Evolutionary conservation across 2,329 filamentous ascomycete species (phyloP), one percentile per base, ranked within the genome.

Genomic region (Dothiorella sarmentorum): DNA sequence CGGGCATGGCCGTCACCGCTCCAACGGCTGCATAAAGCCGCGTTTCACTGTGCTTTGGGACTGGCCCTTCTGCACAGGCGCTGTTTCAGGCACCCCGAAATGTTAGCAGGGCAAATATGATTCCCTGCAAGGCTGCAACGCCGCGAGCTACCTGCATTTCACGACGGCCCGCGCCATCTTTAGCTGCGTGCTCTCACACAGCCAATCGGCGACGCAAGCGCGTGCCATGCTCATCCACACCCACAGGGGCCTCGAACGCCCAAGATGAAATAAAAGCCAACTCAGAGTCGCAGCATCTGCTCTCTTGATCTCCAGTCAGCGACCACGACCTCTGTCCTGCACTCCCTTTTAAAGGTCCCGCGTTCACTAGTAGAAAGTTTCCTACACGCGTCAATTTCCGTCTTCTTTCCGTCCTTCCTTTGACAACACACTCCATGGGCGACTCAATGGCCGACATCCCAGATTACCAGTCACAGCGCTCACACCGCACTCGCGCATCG

Each of bases 341-440:
- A 53, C 49, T 53, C 49, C 49, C 49, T 38, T 53, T 40, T 40
- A 53, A 40, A 38, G 49, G 49, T 49, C n/a, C 33, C 49, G 49
- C 49, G 49, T 53, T 53, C 49, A 15, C 22, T 53, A 29, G 27
- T n/a, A n/a, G n/a, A n/a, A 31, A 56, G 33, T 38, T 26, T 43
- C 38, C 40, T 33, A 37, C 15, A 44, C 52, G 37, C 52, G 52
- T 43, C n/a, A n/a, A 31, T 38, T 49, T 17, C 18, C 17, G 6
- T 10, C 13, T 27, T 24, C 33, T 52, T 38, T 35, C 10, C 22
- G 10, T 43, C 17, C 10, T 42, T 24, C 40, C 17, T 35, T 42
- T 31, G 26, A 33, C 56, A 51, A 18, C 7, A 20, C 38, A 18
- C n/a, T 31, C 26, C 43, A 26, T 18, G 13, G 3, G 27, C n/a